Evolutionary conservation across 192 early-diverging fungal genomes (phyloP).

Genomic region (Backusella sp.): DNA sequence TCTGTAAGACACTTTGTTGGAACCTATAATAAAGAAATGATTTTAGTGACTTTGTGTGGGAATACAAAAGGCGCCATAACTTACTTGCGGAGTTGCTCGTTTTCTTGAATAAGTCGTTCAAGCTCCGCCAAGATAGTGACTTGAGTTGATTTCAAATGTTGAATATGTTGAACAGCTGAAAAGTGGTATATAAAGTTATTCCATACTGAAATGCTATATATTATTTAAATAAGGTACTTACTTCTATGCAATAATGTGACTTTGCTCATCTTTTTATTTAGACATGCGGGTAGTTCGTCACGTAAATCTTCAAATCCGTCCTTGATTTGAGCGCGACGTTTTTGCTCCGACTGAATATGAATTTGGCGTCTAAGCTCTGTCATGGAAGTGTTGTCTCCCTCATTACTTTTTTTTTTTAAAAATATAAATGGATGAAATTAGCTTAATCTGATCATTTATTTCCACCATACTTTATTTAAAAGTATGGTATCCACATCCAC

Average conservation of each 20-base stretch:
- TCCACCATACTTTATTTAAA: not conserved
- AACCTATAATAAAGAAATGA: conserved; percentile 13
- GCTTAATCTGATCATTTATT: not conserved
- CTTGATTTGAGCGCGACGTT: conserved; percentile 43
- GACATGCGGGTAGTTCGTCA: conserved; percentile 28
- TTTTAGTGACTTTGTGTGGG: not conserved
- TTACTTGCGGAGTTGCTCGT: conserved; percentile 39
- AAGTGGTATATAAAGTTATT: not conserved
- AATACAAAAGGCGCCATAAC: not conserved
- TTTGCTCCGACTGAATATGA: conserved; percentile 44
- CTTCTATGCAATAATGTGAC: conserved; percentile 36
- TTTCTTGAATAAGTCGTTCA: conserved; percentile 38
- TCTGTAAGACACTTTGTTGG: conserved; percentile 36
- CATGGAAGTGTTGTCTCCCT: not conserved
- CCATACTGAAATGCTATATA: not conserved
- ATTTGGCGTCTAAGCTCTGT: conserved; percentile 39
- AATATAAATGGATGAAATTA: not conserved
- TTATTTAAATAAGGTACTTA: conserved; percentile 16
- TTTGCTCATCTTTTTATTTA: conserved; percentile 43
- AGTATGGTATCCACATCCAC: not conserved
- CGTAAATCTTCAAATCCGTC: conserved; percentile 44
- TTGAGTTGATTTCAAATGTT: conserved; percentile 42
- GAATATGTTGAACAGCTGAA: conserved; percentile 43
- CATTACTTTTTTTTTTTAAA: not conserved
- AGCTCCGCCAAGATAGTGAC: conserved; percentile 35